A percentile compares a stretch with the other conserved stretches of the same genome.
Conservation (phyloP, 2,329 filamentous ascomycete genomes). For the Exophiala mesophila region DNA sequence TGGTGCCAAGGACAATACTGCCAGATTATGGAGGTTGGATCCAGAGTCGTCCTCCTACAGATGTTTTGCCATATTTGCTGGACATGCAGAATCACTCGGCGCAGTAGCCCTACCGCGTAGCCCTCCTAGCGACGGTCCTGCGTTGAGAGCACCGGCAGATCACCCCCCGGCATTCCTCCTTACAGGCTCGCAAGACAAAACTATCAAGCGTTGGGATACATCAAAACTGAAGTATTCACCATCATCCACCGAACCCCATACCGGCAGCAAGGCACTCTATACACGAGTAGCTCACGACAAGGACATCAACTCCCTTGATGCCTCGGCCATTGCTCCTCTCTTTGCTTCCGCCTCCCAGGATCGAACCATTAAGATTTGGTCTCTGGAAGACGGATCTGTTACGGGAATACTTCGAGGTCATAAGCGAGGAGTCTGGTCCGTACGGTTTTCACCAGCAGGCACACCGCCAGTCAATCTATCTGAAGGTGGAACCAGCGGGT, state of each 20-base stretch:
- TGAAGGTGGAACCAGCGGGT: slow-evolving; percentile 63
- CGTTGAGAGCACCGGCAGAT: slow-evolving; percentile 66
- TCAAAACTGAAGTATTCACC: slow-evolving; percentile 54
- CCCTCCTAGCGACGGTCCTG: slow-evolving; percentile 64
- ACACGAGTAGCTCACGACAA: slow-evolving; percentile 97
- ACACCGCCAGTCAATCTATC: slow-evolving; percentile 70
- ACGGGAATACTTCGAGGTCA: slow-evolving; percentile 89
- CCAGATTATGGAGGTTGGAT: slow-evolving; percentile 84
- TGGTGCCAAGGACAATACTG: slow-evolving; percentile 94
- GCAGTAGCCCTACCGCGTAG: slow-evolving; percentile 77
- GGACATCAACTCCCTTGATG: slow-evolving; percentile 91
- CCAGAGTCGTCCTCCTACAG: slow-evolving; percentile 66
- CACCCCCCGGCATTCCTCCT: slow-evolving; percentile 79
- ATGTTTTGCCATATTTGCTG: slow-evolving; percentile 79
- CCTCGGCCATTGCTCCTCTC: slow-evolving; percentile 67
- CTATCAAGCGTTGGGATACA: slow-evolving; percentile 90
- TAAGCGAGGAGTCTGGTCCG: slow-evolving; percentile 91
- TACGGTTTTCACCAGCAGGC: slow-evolving; percentile 77
- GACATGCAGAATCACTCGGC: slow-evolving; percentile 89
- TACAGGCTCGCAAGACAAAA: slow-evolving; percentile 92
- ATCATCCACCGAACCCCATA: slow-evolving; percentile 30
- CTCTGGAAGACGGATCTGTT: slow-evolving; percentile 79
- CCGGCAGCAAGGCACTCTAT: slow-evolving; percentile 57
- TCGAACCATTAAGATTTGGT: slow-evolving; percentile 95
- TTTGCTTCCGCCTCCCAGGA: slow-evolving; percentile 98